Base-by-base conservation (phyloP, 257 asterid species). In the Jasminum sambac region DNA sequence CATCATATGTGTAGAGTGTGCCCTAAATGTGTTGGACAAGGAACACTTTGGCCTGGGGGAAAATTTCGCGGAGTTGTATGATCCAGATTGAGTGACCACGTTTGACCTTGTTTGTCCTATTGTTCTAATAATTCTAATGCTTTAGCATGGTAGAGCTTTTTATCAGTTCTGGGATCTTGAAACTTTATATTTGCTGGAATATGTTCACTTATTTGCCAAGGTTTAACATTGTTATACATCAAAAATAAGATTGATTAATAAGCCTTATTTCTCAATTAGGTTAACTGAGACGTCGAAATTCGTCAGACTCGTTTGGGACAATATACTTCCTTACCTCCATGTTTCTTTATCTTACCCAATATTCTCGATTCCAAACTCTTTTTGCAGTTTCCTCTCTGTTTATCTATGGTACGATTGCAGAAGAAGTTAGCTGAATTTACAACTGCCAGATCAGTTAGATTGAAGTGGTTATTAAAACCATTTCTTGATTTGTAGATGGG, bases 301-400 rank as follows among this genome's bases (percentile, higher is more conserved):
- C 62, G 87, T 91, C 77, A 37, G 68, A 57, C 79, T 83, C 73
- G 86, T 89, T 66, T 84, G 82, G 79, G 59, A 75, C 66, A 62
- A 40, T 79, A 39, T 87, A 69, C 84, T 91, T 74, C 95, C 96
- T 77, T 86, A 79, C 72, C 80, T 94, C 79, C 99, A 94, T 97
- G 99, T 91, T 80, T 73, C 42, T 39, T 26, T 23, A 16, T 64
- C 76, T 75, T 46, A 6, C 21, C 14, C 36, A 40, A 55, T 41
- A 8, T 25, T n/a, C 41, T 12, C 41, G 11, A 34, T 59, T 2
- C 48, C 37, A 48, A 63, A 14, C 5, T 43, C 72, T 41, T 19
- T 24, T 12, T 50, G 12, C 59, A 6, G 17, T 50, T 24, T 24
- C 26, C 59, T 50, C 36, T 21, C 21, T 30, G 36, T 30, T 30